Base-by-base conservation (phyloP, 176 grass and related monocot species). In the Musa schizocarpa region DNA sequence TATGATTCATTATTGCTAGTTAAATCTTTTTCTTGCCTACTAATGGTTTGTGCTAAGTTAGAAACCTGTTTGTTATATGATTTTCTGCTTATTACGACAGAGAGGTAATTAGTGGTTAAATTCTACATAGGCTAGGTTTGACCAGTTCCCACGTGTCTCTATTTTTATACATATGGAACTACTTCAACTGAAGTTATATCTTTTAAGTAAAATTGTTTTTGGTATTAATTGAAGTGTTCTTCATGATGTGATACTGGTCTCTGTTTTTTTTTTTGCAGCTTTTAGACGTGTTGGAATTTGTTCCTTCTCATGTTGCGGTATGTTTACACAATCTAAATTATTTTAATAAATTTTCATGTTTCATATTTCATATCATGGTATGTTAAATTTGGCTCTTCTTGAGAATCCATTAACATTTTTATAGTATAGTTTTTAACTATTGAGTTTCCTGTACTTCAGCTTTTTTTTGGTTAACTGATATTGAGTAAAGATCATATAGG, bases 241-340 rank as follows among this genome's bases (percentile, higher is more conserved):
- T 74, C 59, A 81, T 52, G 77, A 56, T 71, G 5, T 61, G 14
- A 48, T 68, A 64, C 23, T 19, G 21, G 24, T 57, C 24, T 29
- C 13, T 1, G 34, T 43, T 43, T 43, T 79, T 48, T 85, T 69
- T 79, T 54, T 74, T 93, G 83, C 83, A 97, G 93, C 82, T 97
- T 79, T 74, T 97, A 58, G 93, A 97, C 73, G 92, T 88, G 84
- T 84, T 97, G 84, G 88, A 97, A 69, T 85, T 90, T 69, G 82
- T 97, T 80, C 93, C 93, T 49, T 90, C 93, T 79, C 93, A 97
- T 88, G 86, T 87, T 71, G 93, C 88, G 82, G 93, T 97, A 97
- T 86, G 89, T 77, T 74, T 74, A 26, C 24, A 2, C 13, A 71
- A 13, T 34, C 12, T 13, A 68, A 68, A 14, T 68, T 9, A 6